Evolutionary conservation across 495 filamentous ascomycete genomes (phyloP).

Genomic region (Podospora appendiculata): DNA sequence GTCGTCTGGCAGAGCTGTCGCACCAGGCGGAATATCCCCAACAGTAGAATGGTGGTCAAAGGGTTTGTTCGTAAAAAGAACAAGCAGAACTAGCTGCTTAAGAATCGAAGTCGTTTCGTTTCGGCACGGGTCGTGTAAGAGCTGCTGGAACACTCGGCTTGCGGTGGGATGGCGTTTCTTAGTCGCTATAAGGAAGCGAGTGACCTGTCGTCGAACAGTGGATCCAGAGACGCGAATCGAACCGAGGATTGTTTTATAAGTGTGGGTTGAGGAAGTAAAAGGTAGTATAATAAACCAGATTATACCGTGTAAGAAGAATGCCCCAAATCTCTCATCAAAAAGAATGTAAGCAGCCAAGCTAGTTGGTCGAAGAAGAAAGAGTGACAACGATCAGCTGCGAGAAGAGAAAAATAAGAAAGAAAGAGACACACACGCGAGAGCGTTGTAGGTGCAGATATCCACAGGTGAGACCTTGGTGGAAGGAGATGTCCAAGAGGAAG

Average conservation of each 20-base stretch:
- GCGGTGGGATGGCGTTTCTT: neutral
- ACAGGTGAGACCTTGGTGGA: conserved; percentile 31
- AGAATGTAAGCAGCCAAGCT: conserved; percentile 49
- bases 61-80: conserved; percentile 17
- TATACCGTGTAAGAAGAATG: conserved; percentile 34
- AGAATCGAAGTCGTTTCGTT: conserved; percentile 26
- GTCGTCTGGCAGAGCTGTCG: conserved; percentile 11
- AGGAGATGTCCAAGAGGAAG: conserved; percentile 31
- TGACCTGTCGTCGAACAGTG: conserved; percentile 13
- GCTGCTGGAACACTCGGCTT: conserved; percentile 5
- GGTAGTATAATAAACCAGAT: conserved; percentile 33
- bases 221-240: conserved; percentile 12
- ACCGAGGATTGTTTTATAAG: conserved; percentile 3
- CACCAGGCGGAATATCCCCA: conserved; percentile 23
- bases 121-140: conserved; percentile 8
- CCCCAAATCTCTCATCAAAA: conserved; percentile 33
- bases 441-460: conserved; percentile 29
- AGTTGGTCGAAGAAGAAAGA: conserved; percentile 48
- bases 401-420: conserved; percentile 34
- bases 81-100: conserved; percentile 28
- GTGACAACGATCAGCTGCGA: conserved; percentile 45
- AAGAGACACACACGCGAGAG: conserved; percentile 38
- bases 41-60: conserved; percentile 15
- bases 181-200: conserved; percentile 10
- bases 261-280: conserved; percentile 13